Evolutionary conservation across 805 yeast species (phyloP).

Genomic region (Jamesozyma gamospora): DNA sequence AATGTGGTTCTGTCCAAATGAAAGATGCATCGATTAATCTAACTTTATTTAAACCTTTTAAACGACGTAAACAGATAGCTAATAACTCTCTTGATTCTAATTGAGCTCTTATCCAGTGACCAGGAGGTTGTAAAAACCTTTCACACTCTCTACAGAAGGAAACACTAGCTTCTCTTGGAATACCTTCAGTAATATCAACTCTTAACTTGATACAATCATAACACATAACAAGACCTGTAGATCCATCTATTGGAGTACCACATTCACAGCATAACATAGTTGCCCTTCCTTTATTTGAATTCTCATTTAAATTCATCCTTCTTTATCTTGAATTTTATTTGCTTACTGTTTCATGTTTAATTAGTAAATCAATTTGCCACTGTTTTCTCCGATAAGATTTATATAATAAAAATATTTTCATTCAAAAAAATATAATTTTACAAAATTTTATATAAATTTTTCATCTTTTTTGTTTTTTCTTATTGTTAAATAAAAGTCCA

Average conservation of each 20-base stretch:
- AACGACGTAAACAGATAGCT: conserved; percentile 79
- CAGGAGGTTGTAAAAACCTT: conserved; percentile 88
- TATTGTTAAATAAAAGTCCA: conserved; percentile 20
- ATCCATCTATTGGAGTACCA: conserved; percentile 97
- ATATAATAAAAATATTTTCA: too few relatives aligned
- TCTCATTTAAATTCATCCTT: too few relatives aligned
- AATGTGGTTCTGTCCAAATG: conserved; percentile 99
- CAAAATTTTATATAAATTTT: too few relatives aligned
- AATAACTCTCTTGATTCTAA: conserved; percentile 86
- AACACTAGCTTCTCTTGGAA: conserved; percentile 87
- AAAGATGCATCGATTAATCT: conserved; percentile 87
- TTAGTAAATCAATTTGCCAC: too few relatives aligned
- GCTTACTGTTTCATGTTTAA: too few relatives aligned
- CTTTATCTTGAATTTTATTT: too few relatives aligned
- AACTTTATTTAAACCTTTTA: conserved; percentile 79
- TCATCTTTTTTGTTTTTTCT: conserved; percentile 7
- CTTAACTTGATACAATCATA: conserved; percentile 91
- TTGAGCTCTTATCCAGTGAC: conserved; percentile 84
- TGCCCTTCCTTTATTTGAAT: too few relatives aligned
- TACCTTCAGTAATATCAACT: conserved; percentile 88
- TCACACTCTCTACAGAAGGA: conserved; percentile 97
- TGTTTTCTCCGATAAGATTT: too few relatives aligned
- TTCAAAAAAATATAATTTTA: too few relatives aligned
- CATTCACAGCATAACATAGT: conserved; percentile 96
- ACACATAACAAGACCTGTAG: conserved; percentile 88